Conservation (phyloP, 495 filamentous ascomycete genomes). For the Podospora bellae-mahoneyi region DNA sequence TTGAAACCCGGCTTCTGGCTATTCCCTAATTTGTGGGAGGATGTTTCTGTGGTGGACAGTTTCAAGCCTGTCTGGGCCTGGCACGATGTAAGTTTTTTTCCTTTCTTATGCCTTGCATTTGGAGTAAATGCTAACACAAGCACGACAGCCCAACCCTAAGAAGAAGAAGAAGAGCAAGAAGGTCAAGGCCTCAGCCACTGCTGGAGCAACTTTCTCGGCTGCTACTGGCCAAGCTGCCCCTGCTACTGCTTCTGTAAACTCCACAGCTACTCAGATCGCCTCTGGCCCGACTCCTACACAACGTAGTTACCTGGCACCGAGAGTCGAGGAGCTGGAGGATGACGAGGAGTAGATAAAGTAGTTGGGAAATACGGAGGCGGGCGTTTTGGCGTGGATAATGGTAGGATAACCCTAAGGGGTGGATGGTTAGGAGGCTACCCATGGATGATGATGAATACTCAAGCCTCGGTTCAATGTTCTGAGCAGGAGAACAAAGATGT, state of each 20-base stretch:
- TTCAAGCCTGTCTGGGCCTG: conserved; percentile 97
- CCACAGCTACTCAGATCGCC: conserved; percentile 48
- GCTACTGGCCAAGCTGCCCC: conserved; percentile 53
- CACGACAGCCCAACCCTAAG: conserved; percentile 36
- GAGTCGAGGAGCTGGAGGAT: conserved; percentile 66
- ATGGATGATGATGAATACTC: not conserved
- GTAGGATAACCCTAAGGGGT: not conserved
- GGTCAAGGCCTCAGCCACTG: conserved; percentile 37
- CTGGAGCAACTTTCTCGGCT: conserved; percentile 42
- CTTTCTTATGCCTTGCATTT: not conserved
- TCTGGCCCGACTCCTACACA: conserved; percentile 43
- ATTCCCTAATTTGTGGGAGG: conserved; percentile 97
- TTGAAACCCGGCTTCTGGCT: conserved; percentile 90
- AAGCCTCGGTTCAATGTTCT: not conserved
- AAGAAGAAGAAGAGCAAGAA: conserved; percentile 63
- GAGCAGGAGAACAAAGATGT: not conserved
- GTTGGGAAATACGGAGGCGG: not conserved
- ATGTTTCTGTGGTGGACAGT: conserved; percentile 96
- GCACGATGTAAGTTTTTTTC: conserved; percentile 74
- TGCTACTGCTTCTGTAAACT: conserved; percentile 57
- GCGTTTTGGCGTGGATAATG: not conserved
- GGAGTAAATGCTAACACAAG: conserved; percentile 10
- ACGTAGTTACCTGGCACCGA: conserved; percentile 51
- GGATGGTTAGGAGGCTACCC: not conserved
- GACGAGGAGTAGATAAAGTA: conserved; percentile 32